Conservation (phyloP, 73 alveolate species). For the Paraurostyla sp. region DNA sequence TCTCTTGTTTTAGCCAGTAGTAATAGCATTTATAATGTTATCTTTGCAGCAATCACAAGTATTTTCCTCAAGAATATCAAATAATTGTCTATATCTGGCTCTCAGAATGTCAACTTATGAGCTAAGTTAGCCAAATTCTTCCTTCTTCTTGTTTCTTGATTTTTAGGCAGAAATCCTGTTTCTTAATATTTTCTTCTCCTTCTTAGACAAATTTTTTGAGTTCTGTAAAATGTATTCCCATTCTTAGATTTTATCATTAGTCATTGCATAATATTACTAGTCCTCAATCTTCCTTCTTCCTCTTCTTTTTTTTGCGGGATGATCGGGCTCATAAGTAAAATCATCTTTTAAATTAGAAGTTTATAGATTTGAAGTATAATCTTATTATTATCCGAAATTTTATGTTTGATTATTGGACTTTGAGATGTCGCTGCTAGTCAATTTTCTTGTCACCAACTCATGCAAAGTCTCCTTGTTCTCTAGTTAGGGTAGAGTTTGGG, state of each 20-base stretch:
- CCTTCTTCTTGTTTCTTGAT: constrained; percentile 83
- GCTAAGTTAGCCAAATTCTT: constrained; percentile 78
- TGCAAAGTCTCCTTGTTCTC: no score
- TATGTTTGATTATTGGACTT: background rate
- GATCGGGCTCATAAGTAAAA: background rate
- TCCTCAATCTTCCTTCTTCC: constrained; percentile 56
- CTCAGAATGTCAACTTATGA: constrained; percentile 33
- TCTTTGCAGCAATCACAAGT: constrained; percentile 30
- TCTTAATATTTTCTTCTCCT: constrained; percentile 83
- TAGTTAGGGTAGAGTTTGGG: background rate
- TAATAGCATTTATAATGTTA: background rate
- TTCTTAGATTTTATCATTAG: constrained; percentile 53
- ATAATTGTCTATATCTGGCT: background rate
- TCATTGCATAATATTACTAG: constrained; percentile 22
- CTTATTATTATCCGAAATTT: background rate
- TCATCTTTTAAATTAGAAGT: constrained; percentile 12
- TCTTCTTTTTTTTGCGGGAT: constrained; percentile 21
- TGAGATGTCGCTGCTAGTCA: no score
- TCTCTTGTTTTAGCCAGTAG: background rate
- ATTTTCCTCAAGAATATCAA: constrained; percentile 25
- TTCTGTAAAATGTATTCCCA: constrained; percentile 39
- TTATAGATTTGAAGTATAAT: background rate
- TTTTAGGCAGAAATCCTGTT: constrained; percentile 83
- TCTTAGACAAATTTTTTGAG: constrained; percentile 67
- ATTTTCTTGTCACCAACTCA: no score